A percentile compares a stretch with the other conserved stretches of the same genome.
Conservation (phyloP, 352 stramenopile species). For the Phytophthora europaea region DNA sequence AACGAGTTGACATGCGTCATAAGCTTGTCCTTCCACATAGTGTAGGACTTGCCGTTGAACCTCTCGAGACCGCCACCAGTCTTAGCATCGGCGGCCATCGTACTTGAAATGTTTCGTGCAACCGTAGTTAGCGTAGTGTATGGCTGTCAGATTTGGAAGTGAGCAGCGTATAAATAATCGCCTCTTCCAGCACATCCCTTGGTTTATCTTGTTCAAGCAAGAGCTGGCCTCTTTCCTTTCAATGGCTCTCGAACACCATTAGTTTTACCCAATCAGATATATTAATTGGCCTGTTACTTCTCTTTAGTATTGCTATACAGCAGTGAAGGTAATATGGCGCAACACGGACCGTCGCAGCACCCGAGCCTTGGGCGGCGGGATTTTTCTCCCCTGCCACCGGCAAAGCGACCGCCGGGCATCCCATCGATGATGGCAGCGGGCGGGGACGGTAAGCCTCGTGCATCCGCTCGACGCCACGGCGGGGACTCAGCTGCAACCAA, state of each 20-base stretch:
- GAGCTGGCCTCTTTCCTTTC: too few relatives aligned
- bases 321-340: too few relatives aligned
- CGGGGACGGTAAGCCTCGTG: background rate
- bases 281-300: too few relatives aligned
- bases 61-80: slow-evolving; percentile 6
- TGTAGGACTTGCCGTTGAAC: slow-evolving; percentile 26
- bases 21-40: slow-evolving; percentile 32
- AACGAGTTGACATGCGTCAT: slow-evolving; percentile 23
- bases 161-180: too few relatives aligned
- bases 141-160: too few relatives aligned
- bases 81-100: slow-evolving; percentile 19
- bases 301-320: too few relatives aligned
- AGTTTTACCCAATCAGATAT: too few relatives aligned
- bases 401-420: slow-evolving; percentile 2
- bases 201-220: too few relatives aligned
- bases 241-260: too few relatives aligned
- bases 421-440: slow-evolving; percentile 1
- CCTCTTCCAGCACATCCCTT: too few relatives aligned
- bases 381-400: background rate
- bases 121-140: too few relatives aligned
- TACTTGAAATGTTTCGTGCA: slow-evolving; percentile 31
- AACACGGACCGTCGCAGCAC: too few relatives aligned
- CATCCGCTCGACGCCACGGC: background rate
- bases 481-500: background rate
- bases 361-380: background rate